phyloP scores from a whole-genome alignment of 805 yeast species.

The Metschnikowia amazonensis region DNA sequence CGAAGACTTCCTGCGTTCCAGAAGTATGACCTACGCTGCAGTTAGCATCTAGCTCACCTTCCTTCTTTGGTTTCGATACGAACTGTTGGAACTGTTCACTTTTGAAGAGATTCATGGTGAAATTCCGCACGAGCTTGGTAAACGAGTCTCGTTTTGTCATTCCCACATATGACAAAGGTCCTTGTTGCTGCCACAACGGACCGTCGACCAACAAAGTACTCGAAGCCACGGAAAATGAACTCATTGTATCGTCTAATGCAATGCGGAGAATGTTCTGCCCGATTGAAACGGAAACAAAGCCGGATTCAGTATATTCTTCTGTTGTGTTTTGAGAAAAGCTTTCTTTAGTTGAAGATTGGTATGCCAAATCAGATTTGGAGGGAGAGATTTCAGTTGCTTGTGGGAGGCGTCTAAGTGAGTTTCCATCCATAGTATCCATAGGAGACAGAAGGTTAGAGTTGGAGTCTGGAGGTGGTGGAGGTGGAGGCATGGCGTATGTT shows the following conservation, averaged over 20 bases:
- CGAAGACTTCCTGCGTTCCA: neutral
- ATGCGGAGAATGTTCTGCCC: conserved; percentile 34
- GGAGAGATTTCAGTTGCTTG: conserved; percentile 1
- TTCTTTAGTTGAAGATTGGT: conserved; percentile 4
- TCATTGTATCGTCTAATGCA: conserved; percentile 31
- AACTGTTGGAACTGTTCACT: conserved; percentile 34
- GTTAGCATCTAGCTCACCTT: neutral
- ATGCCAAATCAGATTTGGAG: neutral
- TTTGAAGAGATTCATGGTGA: conserved; percentile 29
- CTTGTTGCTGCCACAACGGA: conserved; percentile 37
- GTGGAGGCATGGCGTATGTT: conserved; percentile 2
- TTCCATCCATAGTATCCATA: neutral
- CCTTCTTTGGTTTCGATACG: conserved; percentile 18
- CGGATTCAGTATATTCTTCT: neutral
- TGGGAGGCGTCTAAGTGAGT: neutral
- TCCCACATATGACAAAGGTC: conserved; percentile 38
- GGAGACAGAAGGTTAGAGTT: conserved; percentile 1
- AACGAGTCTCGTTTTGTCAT: conserved; percentile 39
- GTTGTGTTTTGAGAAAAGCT: neutral
- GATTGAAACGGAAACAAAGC: conserved; percentile 28
- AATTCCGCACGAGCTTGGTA: conserved; percentile 34
- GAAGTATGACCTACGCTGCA: neutral
- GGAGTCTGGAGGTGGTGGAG: conserved; percentile 4
- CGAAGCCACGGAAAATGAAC: conserved; percentile 34
- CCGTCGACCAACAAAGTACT: conserved; percentile 36